A percentile compares a stretch with the other conserved stretches of the same genome.
Conservation (phyloP, 306 rosid genomes). For the Trifolium subterraneum region DNA sequence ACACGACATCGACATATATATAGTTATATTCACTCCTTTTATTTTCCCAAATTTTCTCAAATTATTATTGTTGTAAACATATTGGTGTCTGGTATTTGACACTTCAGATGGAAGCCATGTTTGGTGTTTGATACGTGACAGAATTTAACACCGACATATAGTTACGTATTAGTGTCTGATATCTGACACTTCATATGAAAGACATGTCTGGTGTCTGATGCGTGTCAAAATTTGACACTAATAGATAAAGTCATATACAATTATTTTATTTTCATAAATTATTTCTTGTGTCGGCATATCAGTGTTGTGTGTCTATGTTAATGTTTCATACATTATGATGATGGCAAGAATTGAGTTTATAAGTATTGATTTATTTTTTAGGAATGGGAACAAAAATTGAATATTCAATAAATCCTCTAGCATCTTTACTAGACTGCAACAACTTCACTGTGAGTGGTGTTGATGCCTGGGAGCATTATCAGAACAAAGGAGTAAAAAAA, state of each 20-base stretch:
- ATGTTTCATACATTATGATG: not conserved
- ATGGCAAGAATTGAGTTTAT: conserved; percentile 5
- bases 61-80: too few species aligned
- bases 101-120: not conserved
- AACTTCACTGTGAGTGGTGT: conserved; percentile 55
- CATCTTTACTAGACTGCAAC: conserved; percentile 54
- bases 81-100: not conserved
- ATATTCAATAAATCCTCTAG: conserved; percentile 63
- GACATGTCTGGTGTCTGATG: not conserved
- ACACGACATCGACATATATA: too few species aligned
- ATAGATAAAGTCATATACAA: not conserved
- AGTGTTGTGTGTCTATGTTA: not conserved
- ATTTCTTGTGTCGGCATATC: not conserved
- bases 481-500: conserved; percentile 50
- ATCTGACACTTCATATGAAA: not conserved
- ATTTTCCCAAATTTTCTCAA: too few species aligned
- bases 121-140: not conserved
- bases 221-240: not conserved
- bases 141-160: not conserved
- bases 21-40: too few species aligned
- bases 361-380: conserved; percentile 44
- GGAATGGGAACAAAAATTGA: conserved; percentile 96
- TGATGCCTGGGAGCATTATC: conserved; percentile 70
- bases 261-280: not conserved
- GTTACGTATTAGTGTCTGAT: not conserved